phyloP scores from a whole-genome alignment of 148 eudicot genomes.

The Chenopodium suecicum region DNA sequence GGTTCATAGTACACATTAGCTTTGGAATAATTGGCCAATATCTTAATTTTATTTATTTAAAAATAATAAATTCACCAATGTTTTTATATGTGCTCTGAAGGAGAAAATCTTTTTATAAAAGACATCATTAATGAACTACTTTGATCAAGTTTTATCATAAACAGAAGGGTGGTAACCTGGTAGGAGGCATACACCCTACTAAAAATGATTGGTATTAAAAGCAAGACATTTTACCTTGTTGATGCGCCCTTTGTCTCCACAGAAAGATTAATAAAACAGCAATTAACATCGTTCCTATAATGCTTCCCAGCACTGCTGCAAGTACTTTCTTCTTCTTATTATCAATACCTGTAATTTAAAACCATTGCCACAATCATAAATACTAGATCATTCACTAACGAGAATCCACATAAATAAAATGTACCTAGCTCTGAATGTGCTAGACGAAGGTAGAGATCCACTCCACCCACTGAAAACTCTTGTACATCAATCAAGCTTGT shows the following conservation, averaged over 20 bases:
- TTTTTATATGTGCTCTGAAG: not conserved
- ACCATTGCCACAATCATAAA: not conserved
- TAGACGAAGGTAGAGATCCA: conserved; percentile 38
- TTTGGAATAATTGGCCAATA: not conserved
- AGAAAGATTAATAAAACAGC: conserved; percentile 4
- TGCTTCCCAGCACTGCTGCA: conserved; percentile 3
- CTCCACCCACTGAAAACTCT: conserved; percentile 32
- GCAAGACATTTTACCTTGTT: not conserved
- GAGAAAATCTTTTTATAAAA: not conserved
- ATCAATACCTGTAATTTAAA: conserved; percentile 1
- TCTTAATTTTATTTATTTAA: too few species aligned
- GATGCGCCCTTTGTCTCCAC: conserved; percentile 26
- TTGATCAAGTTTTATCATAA: not conserved
- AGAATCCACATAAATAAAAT: not conserved
- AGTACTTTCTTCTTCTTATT: conserved; percentile 6
- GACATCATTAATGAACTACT: not conserved
- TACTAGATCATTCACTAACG: not conserved
- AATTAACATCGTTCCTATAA: not conserved
- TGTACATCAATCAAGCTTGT: conserved; percentile 37
- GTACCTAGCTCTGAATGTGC: conserved; percentile 46
- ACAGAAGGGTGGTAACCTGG: not conserved
- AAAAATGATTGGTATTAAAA: not conserved
- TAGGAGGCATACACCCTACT: too few species aligned
- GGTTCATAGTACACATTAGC: not conserved
- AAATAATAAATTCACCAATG: not conserved